Evolutionary conservation across 1,284 basidiomycete species (phyloP), one percentile per base, ranked within the genome.

Genomic region (Microbotryum lychnidis-dioicae): DNA sequence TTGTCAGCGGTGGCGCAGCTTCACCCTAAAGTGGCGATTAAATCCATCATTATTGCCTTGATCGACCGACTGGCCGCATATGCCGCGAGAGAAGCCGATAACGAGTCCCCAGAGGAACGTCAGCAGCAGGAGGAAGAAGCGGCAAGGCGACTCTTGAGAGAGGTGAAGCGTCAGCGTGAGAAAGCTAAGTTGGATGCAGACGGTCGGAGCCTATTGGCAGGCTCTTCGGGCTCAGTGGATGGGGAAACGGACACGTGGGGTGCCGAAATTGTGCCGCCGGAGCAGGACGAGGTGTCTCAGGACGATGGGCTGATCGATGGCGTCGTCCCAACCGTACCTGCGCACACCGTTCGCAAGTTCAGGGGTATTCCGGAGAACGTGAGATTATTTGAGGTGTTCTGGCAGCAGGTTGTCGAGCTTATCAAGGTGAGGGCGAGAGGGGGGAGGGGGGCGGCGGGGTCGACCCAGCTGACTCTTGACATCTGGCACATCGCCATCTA

Each of bases 361-460:
- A 80, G 92, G 73, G 93, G 93, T 31, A 86, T 97, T 54, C 92
- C 93, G 7, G 87, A 91, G 75, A 82, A 94, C 69, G 91, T 93
- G 42, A 87, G 86, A 71, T 76, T 97, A 57, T 97, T 97, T 67
- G 93, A 97, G 74, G 90, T 97, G 14, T 97, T 97, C 76, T 97
- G 92, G 93, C 86, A 89, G 68, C 93, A 97, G 75, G 89, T 97
- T n/a, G 91, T 96, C 10, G 87, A 93, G 73, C 82, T 97, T 44
- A 92, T 97, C 79, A 92, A 92, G 82, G 91, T 89, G 57, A 54
- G n/a, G n/a, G n/a, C n/a, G n/a, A n/a, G n/a, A n/a, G n/a, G n/a
- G n/a, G n/a, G n/a, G n/a, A n/a, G n/a, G n/a, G n/a, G 9, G 31
- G 42, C 3, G 25, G 25, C 25, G 25, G 25, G 25, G 25, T 25